Evolutionary conservation across 805 yeast species (phyloP), one percentile per base, ranked within the genome.

Genomic region (Starmerella bombi): DNA sequence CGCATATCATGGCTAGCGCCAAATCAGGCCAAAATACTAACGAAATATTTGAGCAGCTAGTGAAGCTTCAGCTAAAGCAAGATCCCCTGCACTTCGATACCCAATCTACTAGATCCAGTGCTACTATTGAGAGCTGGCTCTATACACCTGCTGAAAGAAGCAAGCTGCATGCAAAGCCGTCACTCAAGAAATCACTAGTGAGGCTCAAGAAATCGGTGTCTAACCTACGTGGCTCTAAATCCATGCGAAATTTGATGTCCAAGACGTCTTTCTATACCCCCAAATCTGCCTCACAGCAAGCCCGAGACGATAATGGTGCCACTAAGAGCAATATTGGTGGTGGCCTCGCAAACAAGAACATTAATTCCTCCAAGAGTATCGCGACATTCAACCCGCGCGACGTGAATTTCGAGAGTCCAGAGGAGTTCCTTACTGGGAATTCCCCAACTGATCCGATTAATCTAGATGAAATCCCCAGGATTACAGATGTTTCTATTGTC

Each of bases 1-100:
- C 94, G 19, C 88, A 86, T 54, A 83, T 84, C 60, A 94, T 86
- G 60, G 79, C 94, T 1, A 77, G 91, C 53, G 97, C 98, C n/a
- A 75, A 83, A 74, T 74, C 77, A 57, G 76, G 79, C 59, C 77
- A 84, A 50, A 83, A 84, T 55, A 93, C 88, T 23, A 93, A 84
- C 56, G 93, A 85, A 53, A 91, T 88, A 0, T 91, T 86, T 53
- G 69, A 77, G 27, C 94, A 82, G 57, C 80, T 83, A 25, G 93
- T 86, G 10, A 74, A 94, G 57, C 94, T 84, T 55, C 83, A 34
- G 3, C 34, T 18, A 7, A 41, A 40, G 36, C 18, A 31, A 9
- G 43, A 38, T n/a, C 25, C 40, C 19, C 44, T 8, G 33, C 48
- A 21, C 31, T 41, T 25, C 31, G 49, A 37, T 33, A 39, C 43